Percentiles rank a stretch among this genome's conserved stretches.
phyloP scores from a whole-genome alignment of 805 yeast species.

The Nakazawaea populi region DNA sequence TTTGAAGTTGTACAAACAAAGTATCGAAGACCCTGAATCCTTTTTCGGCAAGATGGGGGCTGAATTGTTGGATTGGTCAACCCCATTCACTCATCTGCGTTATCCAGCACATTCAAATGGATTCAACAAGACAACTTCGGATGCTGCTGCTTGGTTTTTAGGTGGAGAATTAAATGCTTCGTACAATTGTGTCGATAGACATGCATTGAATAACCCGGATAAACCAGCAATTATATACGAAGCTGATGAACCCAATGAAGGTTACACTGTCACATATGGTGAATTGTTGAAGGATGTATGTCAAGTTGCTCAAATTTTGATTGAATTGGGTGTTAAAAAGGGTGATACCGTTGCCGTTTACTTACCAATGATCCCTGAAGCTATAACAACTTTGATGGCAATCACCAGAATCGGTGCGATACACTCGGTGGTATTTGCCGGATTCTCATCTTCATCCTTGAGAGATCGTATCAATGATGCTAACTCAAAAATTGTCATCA shows the following conservation, averaged over 20 bases:
- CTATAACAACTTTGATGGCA: conserved; percentile 69
- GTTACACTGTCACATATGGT: conserved; percentile 58
- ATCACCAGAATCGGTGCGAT: conserved; percentile 77
- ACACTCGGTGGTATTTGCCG: conserved; percentile 84
- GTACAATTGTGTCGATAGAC: conserved; percentile 78
- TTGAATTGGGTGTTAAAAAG: conserved; percentile 61
- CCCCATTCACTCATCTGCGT: conserved; percentile 41
- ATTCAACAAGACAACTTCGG: conserved; percentile 42
- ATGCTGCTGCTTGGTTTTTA: conserved; percentile 65
- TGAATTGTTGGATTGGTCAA: conserved; percentile 46
- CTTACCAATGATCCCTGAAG: conserved; percentile 83
- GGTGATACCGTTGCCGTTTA: conserved; percentile 86
- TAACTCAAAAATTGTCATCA: conserved; percentile 62
- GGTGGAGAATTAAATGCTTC: conserved; percentile 78
- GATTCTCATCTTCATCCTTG: conserved; percentile 69
- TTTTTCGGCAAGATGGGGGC: conserved; percentile 53
- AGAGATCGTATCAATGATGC: conserved; percentile 72
- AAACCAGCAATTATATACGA: conserved; percentile 75
- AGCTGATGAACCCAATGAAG: conserved; percentile 71
- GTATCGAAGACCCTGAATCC: conserved; percentile 46
- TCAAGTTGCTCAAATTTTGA: conserved; percentile 64
- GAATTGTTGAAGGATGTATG: conserved; percentile 68
- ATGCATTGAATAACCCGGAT: conserved; percentile 65
- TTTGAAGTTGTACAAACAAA: conserved; percentile 43
- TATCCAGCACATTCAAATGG: conserved; percentile 35